A percentile compares a stretch with the other conserved stretches of the same genome.
Evolutionary conservation across 1,284 basidiomycete genomes (phyloP).

Genomic region (Peniophora sp.): DNA sequence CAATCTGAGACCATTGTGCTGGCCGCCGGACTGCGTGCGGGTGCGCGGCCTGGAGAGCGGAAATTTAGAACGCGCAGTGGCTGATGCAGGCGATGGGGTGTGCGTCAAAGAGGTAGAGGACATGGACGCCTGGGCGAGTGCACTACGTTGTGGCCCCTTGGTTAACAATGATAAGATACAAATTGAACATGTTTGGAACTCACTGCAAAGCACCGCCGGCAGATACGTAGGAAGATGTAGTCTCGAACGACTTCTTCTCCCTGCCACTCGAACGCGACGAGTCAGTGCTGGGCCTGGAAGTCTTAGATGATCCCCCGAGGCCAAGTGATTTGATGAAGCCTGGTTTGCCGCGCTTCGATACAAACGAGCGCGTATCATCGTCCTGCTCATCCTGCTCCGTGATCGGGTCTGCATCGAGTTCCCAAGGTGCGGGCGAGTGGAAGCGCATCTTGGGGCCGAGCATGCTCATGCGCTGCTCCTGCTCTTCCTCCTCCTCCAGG

Average conservation of each 20-base stretch:
- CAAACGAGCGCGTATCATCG: constrained; percentile 20
- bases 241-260: constrained; percentile 53
- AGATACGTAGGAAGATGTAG: constrained; percentile 34
- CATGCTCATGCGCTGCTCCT: constrained; percentile 49
- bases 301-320: constrained; percentile 19
- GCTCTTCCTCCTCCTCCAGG: constrained; percentile 28
- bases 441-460: constrained; percentile 75
- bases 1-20: not conserved
- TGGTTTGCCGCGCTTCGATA: constrained; percentile 19
- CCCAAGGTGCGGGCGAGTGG: constrained; percentile 76
- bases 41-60: constrained; percentile 24
- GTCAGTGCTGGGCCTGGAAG: constrained; percentile 54
- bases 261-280: constrained; percentile 44
- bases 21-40: constrained; percentile 18
- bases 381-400: constrained; percentile 40
- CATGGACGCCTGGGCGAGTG: constrained; percentile 51
- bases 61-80: constrained; percentile 24
- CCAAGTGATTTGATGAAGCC: constrained; percentile 35
- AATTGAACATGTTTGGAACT: constrained; percentile 26
- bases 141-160: constrained; percentile 14
- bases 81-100: constrained; percentile 22
- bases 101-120: constrained; percentile 43
- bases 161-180: not conserved
- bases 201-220: constrained; percentile 52
- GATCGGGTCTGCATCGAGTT: constrained; percentile 43